Percentiles rank a stretch among this genome's conserved stretches.
phyloP scores from a whole-genome alignment of 129 eudicot genomes.

The Centaurea solstitialis region DNA sequence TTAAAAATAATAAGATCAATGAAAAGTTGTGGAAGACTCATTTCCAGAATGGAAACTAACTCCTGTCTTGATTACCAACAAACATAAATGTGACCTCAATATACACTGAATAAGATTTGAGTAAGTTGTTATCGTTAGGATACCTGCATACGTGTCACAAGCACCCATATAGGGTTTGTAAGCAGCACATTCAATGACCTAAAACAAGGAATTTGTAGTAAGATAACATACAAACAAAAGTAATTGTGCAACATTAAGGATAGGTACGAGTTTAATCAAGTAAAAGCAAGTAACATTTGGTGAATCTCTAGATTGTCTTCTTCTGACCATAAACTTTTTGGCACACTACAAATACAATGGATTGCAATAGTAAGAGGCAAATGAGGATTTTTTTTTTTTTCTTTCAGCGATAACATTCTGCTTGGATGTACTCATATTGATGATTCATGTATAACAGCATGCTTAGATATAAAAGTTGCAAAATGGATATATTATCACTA shows the following conservation, averaged over 20 bases:
- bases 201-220: constrained; percentile 24
- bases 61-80: background rate
- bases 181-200: constrained; percentile 86
- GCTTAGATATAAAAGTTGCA: background rate
- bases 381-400: background rate
- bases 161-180: constrained; percentile 97
- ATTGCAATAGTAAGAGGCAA: background rate
- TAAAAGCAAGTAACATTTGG: background rate
- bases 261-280: constrained; percentile 12
- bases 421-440: background rate
- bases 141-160: constrained; percentile 99
- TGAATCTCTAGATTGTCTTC: background rate
- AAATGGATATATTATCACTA: background rate
- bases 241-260: background rate
- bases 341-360: too few species aligned
- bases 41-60: background rate
- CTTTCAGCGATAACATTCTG: background rate
- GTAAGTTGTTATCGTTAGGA: constrained; percentile 3
- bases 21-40: background rate
- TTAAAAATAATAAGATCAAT: background rate
- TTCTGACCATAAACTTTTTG: constrained; percentile 1
- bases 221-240: constrained; percentile 13
- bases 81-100: background rate
- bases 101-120: background rate
- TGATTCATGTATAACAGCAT: background rate